Base-by-base conservation (phyloP, 179 eudicot genomes). In the Drosera spatulata region DNA sequence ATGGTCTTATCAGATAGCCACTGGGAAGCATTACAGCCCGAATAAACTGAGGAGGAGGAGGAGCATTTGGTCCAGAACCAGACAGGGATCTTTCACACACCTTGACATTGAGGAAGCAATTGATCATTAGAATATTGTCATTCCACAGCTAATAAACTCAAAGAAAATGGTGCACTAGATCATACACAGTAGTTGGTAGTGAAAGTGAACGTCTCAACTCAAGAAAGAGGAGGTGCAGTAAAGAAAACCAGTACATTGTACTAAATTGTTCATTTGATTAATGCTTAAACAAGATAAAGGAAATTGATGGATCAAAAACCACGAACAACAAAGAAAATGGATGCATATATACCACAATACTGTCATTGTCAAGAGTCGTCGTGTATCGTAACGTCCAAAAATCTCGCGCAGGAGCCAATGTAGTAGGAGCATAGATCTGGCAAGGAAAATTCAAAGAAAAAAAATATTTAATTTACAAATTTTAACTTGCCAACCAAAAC, bases 81-180 rank as follows among this genome's bases (percentile, higher is more conserved):
- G 97, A 80, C 58, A 93, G 80, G 52, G 99, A 93, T 77, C 99
- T 86, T 80, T 93, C 96, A 73, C 99, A 91, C 39, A 91, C 87
- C 98, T 90, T 66, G 39, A 65, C 15, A 62, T 41, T 54, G 62
- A 10, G 10, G n/a, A 10, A 11, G n/a, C 53, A 50, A 1, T 10
- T 22, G 33, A 22, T 22, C 33, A 22, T 22, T 22, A 22, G 33
- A 22, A 22, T 22, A 22, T 1, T 22, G 1, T 22, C 33, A 22
- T 22, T 22, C 33, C 33, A 22, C 33, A 22, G 33, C 33, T 22
- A 22, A 22, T 22, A 22, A 22, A 22, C 33, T 22, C 33, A 22
- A 22, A 22, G 33, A 22, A 22, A 22, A 22, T 22, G 33, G 33
- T 22, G 33, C 33, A 22, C 33, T 22, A 22, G 33, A 22, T 22